phyloP scores from a whole-genome alignment of 257 asterid species.

The Fraxinus quadrangulata region DNA sequence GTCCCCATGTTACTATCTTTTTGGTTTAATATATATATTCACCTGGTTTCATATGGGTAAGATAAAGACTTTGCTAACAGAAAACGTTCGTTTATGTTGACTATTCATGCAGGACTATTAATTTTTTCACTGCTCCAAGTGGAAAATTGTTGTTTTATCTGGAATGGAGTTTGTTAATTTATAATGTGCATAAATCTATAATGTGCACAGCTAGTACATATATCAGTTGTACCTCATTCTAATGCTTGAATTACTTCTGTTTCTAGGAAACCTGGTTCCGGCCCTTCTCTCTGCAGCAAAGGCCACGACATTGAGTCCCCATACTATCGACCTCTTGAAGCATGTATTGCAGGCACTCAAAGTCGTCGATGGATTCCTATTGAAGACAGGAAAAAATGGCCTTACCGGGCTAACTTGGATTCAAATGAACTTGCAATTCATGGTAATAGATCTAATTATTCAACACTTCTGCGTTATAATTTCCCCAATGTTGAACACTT shows the following conservation, averaged over 20 bases:
- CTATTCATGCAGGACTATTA: neutral
- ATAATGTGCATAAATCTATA: neutral
- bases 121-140: neutral
- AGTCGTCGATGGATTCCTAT: constrained; percentile 88
- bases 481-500: neutral
- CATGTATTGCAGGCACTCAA: constrained; percentile 88
- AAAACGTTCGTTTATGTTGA: neutral
- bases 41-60: neutral
- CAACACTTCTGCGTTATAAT: neutral
- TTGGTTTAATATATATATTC: neutral
- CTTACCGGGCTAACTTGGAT: constrained; percentile 62
- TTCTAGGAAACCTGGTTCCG: constrained; percentile 72
- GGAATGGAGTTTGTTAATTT: neutral
- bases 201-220: constrained; percentile 3
- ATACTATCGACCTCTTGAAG: constrained; percentile 79
- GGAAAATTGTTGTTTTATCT: neutral
- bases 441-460: constrained; percentile 45
- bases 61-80: neutral
- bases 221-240: constrained; percentile 15
- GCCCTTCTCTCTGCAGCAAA: constrained; percentile 73
- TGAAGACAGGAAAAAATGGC: constrained; percentile 80
- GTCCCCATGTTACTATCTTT: neutral
- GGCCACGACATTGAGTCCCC: constrained; percentile 82
- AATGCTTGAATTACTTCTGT: constrained; percentile 26
- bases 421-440: constrained; percentile 66